Evolutionary conservation across 2,329 filamentous ascomycete genomes (phyloP).

Genomic region (Aspergillus jensenii): DNA sequence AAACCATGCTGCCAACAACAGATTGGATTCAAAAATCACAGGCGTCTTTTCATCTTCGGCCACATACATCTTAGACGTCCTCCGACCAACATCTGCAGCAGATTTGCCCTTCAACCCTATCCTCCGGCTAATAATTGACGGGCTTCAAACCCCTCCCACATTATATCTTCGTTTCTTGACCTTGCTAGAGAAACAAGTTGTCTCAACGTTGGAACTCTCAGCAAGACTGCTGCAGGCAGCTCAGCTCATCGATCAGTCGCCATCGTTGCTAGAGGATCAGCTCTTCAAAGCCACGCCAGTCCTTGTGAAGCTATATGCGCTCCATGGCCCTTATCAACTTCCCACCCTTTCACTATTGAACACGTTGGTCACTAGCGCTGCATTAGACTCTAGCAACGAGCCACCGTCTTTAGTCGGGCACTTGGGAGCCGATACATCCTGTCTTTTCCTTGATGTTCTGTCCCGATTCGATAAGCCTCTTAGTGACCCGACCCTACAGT

Average conservation of each 20-base stretch:
- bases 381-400: constrained; percentile 63
- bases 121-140: constrained; percentile 66
- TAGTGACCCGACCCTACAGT: constrained; percentile 62
- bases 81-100: constrained; percentile 68
- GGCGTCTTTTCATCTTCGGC: constrained; percentile 70
- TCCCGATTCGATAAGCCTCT: constrained; percentile 76
- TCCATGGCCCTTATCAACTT: constrained; percentile 64
- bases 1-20: constrained; percentile 56
- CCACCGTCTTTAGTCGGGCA: constrained; percentile 93
- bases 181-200: constrained; percentile 63
- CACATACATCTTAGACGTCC: constrained; percentile 72
- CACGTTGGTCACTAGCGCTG: constrained; percentile 69
- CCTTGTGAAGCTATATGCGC: constrained; percentile 73
- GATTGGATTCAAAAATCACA: constrained; percentile 53
- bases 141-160: constrained; percentile 61
- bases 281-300: constrained; percentile 79
- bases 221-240: constrained; percentile 70
- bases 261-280: constrained; percentile 69
- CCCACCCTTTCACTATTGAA: constrained; percentile 70
- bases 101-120: constrained; percentile 76
- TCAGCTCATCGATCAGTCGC: constrained; percentile 61
- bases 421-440: constrained; percentile 77
- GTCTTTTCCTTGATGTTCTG: constrained; percentile 77
- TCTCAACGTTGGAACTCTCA: constrained; percentile 64
- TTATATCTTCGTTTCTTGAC: constrained; percentile 58